These are phyloP conservation scores for Hyphodiscus sp. DNA, from an alignment of 2,329 filamentous ascomycete genomes.

Conservation along the genomic window DNA sequence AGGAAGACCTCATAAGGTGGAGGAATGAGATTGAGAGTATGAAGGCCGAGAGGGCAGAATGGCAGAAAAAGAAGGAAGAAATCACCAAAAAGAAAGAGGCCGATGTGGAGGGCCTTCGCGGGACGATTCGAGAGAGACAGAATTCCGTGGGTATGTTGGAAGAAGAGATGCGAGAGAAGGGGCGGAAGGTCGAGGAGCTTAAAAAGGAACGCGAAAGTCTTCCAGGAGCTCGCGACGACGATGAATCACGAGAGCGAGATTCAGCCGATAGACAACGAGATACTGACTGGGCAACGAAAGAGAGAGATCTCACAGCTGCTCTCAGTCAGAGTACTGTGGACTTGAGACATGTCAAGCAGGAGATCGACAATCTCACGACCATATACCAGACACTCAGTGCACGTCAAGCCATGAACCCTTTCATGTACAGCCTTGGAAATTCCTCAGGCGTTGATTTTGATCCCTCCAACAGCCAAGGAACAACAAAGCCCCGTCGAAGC, in stretches of 20 bases:
- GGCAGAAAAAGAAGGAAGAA: slow-evolving; percentile 46
- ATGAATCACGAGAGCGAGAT: slow-evolving; percentile 30
- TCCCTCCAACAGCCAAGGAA: slow-evolving; percentile 19
- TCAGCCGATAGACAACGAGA: slow-evolving; percentile 25
- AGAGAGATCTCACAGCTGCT: slow-evolving; percentile 19
- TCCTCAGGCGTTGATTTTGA: slow-evolving; percentile 31
- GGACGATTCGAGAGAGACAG: slow-evolving; percentile 54
- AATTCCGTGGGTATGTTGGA: slow-evolving; percentile 52
- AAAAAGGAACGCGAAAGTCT: slow-evolving; percentile 63
- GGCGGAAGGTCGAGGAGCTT: slow-evolving; percentile 64
- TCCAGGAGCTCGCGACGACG: slow-evolving; percentile 54
- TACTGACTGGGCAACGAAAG: slow-evolving; percentile 27
- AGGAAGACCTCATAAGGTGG: slow-evolving; percentile 64
- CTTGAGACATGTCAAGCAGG: slow-evolving; percentile 22
- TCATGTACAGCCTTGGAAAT: slow-evolving; percentile 27
- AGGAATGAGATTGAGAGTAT: slow-evolving; percentile 56
- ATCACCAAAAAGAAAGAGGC: slow-evolving; percentile 45
- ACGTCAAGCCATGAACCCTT: slow-evolving; percentile 21
- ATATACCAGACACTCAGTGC: slow-evolving; percentile 13
- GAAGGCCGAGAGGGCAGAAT: slow-evolving; percentile 47
- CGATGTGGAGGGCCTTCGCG: slow-evolving; percentile 45
- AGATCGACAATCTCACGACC: slow-evolving; percentile 17
- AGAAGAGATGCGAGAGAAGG: slow-evolving; percentile 65
- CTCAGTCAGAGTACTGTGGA: slow-evolving; percentile 18
- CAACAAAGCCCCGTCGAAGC: slow-evolving; percentile 32